Evolutionary conservation across 2,329 filamentous ascomycete genomes (phyloP), one percentile per base, ranked within the genome.

Genomic region (Alternaria infectoria): DNA sequence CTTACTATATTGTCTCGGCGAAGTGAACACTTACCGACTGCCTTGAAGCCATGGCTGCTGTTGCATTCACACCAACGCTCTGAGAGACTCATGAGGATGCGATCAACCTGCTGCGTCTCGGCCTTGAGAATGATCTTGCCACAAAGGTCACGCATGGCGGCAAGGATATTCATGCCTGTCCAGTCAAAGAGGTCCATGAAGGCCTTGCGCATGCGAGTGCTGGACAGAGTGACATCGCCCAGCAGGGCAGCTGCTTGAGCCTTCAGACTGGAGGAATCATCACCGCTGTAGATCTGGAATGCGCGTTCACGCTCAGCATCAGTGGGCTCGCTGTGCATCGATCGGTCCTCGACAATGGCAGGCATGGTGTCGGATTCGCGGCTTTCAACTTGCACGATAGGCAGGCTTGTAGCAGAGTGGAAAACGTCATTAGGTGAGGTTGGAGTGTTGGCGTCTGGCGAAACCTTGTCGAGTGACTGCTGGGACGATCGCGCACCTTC

Each of bases 101-200:
- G 91, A 78, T 99, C 96, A 19, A 99, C 93, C 79, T 99, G 95
- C 80, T 99, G 96, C 3, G 94, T 97, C 81, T 99, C 96, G 44
- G 92, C 96, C 69, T 92, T 92, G 61, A 99, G 85, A 5, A 96
- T 86, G 23, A 98, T 85, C 30, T 92, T 90, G 57, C 88, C 88
- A 78, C 96, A 99, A 25, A 99, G 86, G 63, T 90, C 88, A 25
- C 96, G 89, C 67, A 98, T 85, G 8, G 92, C 89, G 40, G 86
- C 85, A 15, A 98, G 85, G 51, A 98, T 90, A 78, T 92, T 97
- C 74, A 91, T 86, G 71, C 91, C 90, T 8, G 87, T 84, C 83
- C 96, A 98, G 76, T 97, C 91, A 77, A 95, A 97, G 11, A 97
- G 83, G 64, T 93, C 90, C 91, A 99, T 97, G 80, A 97, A 99